phyloP scores from a whole-genome alignment of 768 basidiomycete species.

The Boletales sp. region DNA sequence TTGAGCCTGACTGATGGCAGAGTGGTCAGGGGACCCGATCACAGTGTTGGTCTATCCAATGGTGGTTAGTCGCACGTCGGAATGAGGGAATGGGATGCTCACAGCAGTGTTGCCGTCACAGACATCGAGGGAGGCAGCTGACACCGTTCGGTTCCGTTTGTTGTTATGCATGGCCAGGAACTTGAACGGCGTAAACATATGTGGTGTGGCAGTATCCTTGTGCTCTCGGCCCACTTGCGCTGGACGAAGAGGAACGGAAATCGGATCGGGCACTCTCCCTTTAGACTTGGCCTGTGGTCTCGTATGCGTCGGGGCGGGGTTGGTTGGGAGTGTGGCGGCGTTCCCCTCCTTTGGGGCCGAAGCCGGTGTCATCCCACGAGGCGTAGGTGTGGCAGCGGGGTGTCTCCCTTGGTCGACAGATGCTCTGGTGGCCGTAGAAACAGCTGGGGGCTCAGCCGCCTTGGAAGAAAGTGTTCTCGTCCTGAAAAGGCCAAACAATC shows the following conservation, averaged over 20 bases:
- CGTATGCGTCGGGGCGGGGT: conserved; percentile 6
- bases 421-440: conserved; percentile 16
- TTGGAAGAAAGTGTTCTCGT: conserved; percentile 31
- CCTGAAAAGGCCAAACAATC: conserved; percentile 30
- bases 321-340: neutral
- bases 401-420: conserved; percentile 22
- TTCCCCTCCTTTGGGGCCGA: conserved; percentile 16
- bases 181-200: conserved; percentile 60
- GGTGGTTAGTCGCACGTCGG: neutral
- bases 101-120: conserved; percentile 73
- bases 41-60: conserved; percentile 59
- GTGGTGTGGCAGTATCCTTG: conserved; percentile 37
- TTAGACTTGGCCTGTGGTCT: conserved; percentile 16
- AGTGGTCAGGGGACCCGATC: conserved; percentile 70
- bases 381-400: conserved; percentile 7
- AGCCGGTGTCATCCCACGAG: conserved; percentile 14
- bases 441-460: conserved; percentile 19
- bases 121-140: conserved; percentile 73
- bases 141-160: conserved; percentile 63
- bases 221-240: conserved; percentile 31
- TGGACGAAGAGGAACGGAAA: conserved; percentile 28
- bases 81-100: conserved; percentile 24
- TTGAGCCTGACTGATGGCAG: conserved; percentile 57
- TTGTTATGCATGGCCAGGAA: conserved; percentile 43
- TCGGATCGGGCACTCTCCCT: conserved; percentile 17